Evolutionary conservation across 495 filamentous ascomycete genomes (phyloP), one percentile per base, ranked within the genome.

Genomic region (Ascobolus immersus): DNA sequence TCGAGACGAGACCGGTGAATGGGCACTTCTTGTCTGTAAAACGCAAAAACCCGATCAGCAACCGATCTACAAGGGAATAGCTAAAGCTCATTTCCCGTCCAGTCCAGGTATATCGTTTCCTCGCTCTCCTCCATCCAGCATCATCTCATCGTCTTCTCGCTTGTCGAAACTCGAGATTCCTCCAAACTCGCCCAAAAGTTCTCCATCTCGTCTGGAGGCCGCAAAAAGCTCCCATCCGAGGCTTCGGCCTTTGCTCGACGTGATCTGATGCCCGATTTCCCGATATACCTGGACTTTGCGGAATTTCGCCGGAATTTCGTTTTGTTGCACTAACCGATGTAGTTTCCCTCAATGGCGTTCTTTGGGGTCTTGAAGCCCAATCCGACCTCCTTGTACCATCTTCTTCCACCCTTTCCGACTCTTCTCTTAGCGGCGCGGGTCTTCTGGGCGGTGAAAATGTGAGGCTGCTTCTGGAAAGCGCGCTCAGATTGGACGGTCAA

Each of bases 351-450:
- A 67, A 99, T 94, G 51, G 86, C 86, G 48, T 66, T 76, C 70
- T 77, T 81, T 53, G 86, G 86, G 55, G 89, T 94, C 60, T 77
- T 71, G 73, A 99, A 94, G 47, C 86, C 86, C 57, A 99, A 64
- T 55, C 86, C 86, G 53, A 99, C 78, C 53, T 99, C 89, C 76
- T 99, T 99, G 61, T 81, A 94, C 81, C 81, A 99, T 80, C 86
- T 72, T 51, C 81, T 71, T 45, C 75, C 76, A 36, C 67, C 63
- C 69, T 89, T 82, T 52, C 78, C 80, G 45, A 64, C 58, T 35
- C 63, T 62, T 55, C 72, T 72, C 70, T 91, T 93, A 44, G 70
- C 58, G 57, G 77, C 73, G 60, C 73, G 69, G 46, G 60, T 54
- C 71, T 92, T 93, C 49, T 65, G 58, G 69, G 90, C 91, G 54